Evolutionary conservation across 495 filamentous ascomycete species (phyloP).

Genomic region (Trypethelium eluteriae): DNA sequence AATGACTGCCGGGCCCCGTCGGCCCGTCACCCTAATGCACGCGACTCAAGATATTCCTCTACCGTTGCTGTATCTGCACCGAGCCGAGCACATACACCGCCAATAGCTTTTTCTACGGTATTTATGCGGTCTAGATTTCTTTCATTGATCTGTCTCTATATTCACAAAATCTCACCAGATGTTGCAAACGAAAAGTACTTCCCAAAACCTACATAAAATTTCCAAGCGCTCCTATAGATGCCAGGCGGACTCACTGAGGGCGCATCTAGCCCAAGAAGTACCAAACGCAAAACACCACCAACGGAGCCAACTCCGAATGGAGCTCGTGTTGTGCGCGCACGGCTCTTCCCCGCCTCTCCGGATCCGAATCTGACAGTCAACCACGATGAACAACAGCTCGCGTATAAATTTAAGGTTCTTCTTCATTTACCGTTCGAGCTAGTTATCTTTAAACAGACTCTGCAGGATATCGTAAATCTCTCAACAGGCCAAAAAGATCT

Average conservation of each 20-base stretch:
- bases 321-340: not conserved
- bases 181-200: too few relatives aligned
- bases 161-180: too few relatives aligned
- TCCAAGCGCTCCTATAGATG: not conserved
- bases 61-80: too few relatives aligned
- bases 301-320: not conserved
- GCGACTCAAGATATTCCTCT: too few relatives aligned
- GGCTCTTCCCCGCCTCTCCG: not conserved
- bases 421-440: not conserved
- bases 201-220: too few relatives aligned
- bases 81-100: too few relatives aligned
- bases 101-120: too few relatives aligned
- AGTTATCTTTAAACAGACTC: not conserved
- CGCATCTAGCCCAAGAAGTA: not conserved
- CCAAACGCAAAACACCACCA: not conserved
- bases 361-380: not conserved
- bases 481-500: not conserved
- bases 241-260: not conserved
- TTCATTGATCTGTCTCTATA: too few relatives aligned
- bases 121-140: too few relatives aligned
- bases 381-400: constrained; percentile 2
- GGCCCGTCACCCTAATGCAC: too few relatives aligned
- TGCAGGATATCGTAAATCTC: constrained; percentile 1
- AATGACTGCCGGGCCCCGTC: too few relatives aligned
- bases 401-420: not conserved